Evolutionary conservation across 345 rosid genomes (phyloP).

Genomic region (Rhodamnia argentea): DNA sequence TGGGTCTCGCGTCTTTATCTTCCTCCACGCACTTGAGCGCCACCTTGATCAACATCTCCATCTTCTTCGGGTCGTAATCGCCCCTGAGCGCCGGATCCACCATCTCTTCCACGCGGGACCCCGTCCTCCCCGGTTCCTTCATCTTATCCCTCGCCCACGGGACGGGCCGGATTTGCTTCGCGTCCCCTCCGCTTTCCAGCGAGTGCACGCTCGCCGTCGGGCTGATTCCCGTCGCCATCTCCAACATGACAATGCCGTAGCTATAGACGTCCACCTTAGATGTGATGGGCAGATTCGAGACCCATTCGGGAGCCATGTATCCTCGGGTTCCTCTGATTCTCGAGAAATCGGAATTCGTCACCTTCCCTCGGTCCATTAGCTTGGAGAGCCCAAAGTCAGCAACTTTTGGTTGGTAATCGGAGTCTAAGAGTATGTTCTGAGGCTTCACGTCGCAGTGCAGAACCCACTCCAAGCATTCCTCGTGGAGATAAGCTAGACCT

Average conservation of each 20-base stretch:
- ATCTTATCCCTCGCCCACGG: conserved; percentile 16
- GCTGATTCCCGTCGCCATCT: conserved; percentile 21
- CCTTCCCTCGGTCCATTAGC: conserved; percentile 4
- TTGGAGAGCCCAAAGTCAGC: conserved; percentile 25
- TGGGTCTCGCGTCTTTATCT: conserved; percentile 19
- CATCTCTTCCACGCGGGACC: conserved; percentile 9
- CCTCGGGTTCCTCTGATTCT: conserved; percentile 18
- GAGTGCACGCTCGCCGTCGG: background rate
- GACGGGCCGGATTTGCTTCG: conserved; percentile 9
- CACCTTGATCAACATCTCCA: conserved; percentile 10
- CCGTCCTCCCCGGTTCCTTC: background rate
- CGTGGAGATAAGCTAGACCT: conserved; percentile 24
- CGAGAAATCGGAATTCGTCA: conserved; percentile 1
- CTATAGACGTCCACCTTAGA: conserved; percentile 30
- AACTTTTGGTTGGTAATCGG: conserved; percentile 7
- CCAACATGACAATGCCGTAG: conserved; percentile 28
- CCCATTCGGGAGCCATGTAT: conserved; percentile 19
- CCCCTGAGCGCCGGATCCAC: conserved; percentile 3
- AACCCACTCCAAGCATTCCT: conserved; percentile 24
- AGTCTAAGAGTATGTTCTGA: conserved; percentile 19
- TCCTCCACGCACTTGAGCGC: conserved; percentile 24
- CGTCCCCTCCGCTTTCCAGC: background rate
- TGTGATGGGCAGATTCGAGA: conserved; percentile 4
- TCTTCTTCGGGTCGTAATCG: background rate
- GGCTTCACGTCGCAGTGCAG: conserved; percentile 20